phyloP scores from a whole-genome alignment of 2,329 filamentous ascomycete species.

The Kalaharituber pfeilii region DNA sequence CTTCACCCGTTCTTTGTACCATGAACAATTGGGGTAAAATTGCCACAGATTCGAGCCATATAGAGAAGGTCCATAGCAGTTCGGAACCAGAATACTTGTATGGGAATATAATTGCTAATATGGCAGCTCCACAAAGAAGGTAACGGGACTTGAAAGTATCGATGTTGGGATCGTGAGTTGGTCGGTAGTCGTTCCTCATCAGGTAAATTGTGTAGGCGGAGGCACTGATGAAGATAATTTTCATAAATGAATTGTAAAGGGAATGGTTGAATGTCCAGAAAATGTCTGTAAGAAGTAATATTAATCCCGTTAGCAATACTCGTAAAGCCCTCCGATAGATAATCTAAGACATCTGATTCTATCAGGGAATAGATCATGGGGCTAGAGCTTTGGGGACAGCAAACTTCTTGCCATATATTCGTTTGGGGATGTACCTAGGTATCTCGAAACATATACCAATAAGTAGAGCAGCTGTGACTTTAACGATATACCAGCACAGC shows the following conservation, averaged over 20 bases:
- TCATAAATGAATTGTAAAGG: conserved; percentile 87
- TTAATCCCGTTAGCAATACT: too few species aligned
- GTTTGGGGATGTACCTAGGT: conserved; percentile 51
- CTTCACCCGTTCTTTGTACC: conserved; percentile 92
- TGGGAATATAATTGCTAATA: conserved; percentile 67
- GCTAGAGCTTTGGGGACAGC: too few species aligned
- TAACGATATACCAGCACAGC: conserved; percentile 93
- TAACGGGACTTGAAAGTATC: conserved; percentile 98
- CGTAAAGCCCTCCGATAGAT: too few species aligned
- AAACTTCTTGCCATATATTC: too few species aligned
- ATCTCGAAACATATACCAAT: conserved; percentile 82
- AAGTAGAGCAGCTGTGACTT: conserved; percentile 95
- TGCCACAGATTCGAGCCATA: conserved; percentile 93
- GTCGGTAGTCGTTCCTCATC: conserved; percentile 95
- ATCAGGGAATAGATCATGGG: too few species aligned
- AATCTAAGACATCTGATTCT: too few species aligned
- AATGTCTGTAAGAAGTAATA: too few species aligned
- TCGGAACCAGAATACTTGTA: conserved; percentile 64
- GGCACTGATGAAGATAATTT: conserved; percentile 79
- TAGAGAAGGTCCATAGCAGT: conserved; percentile 79
- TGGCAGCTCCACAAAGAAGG: conserved; percentile 60
- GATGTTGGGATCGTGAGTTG: conserved; percentile 88
- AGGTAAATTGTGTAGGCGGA: conserved; percentile 93
- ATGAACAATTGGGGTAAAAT: conserved; percentile 97
- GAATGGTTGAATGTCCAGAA: conserved; percentile 68